Base-by-base conservation (phyloP, 306 rosid species). In the Quercus engelmannii region DNA sequence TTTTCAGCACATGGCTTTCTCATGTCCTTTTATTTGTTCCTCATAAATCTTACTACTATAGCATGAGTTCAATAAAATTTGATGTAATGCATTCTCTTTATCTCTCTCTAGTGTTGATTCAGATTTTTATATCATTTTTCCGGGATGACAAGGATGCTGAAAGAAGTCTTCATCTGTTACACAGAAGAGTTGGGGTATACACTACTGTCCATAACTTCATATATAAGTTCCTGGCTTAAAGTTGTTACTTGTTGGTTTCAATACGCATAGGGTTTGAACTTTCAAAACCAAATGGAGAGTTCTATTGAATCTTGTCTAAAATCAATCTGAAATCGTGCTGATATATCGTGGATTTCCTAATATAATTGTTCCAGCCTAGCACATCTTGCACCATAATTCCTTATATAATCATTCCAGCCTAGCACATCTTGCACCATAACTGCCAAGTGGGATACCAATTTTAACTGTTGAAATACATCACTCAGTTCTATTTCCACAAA, bases 131-230 rank as follows among this genome's bases (percentile, higher is more conserved):
- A 26, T 73, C 76, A 55, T 69, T 65, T 80, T 81, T 73, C 56
- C 85, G 86, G 98, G 97, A 94, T 8, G 99, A 92, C 81, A 94
- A 92, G 89, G 97, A 94, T 83, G 97, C 91, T 67, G 67, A 92
- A 84, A 86, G 98, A 89, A 86, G 97, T 80, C 85, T 95, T 82
- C 94, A 92, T 89, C 79, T 95, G 83, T 81, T 92, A 62, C 92
- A 91, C 85, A 87, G 99, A 88, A 91, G 98, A 88, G 92, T 92
- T 28, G 98, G 92, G 97, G 98, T 95, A 85, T 51, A 78, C 69
- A 41, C 55, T 80, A 23, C 51, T 80, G 46, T 41, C 12, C 46
- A 41, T 41, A 41, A 41, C 49, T 52, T 74, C 14, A 62, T 58
- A 55, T 63, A 75, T 71, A 46, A 59, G 71, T 38, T 70, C 25